Percentiles rank a stretch among this genome's conserved stretches.
Conservation (phyloP, 148 eudicot genomes). For the Camellia granthamiana region DNA sequence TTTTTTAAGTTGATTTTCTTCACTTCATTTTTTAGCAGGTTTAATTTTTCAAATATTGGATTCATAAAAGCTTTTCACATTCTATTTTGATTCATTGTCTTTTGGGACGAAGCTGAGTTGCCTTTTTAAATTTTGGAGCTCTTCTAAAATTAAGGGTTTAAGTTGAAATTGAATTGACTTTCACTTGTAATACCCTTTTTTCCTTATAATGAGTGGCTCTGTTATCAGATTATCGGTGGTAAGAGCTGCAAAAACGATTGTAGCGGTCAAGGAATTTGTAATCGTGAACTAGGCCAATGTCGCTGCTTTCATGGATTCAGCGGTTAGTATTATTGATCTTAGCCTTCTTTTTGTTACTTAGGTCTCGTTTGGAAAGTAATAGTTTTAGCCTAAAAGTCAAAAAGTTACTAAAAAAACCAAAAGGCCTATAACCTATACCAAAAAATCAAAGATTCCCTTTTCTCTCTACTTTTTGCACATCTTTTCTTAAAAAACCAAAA, state of each 20-base stretch:
- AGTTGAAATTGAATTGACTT: constrained; percentile 8
- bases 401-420: too few species aligned
- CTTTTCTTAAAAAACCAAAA: too few species aligned
- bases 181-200: not conserved
- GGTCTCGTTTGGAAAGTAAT: too few species aligned
- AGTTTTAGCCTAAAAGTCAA: too few species aligned
- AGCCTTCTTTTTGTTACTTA: not conserved
- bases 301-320: constrained; percentile 81
- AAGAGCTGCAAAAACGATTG: constrained; percentile 63
- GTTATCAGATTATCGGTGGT: constrained; percentile 57
- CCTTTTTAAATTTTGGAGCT: not conserved
- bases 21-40: too few species aligned
- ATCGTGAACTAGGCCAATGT: constrained; percentile 71
- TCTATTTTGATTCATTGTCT: not conserved
- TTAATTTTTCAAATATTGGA: not conserved
- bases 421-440: too few species aligned
- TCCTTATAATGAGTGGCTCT: not conserved
- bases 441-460: too few species aligned
- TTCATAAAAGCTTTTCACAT: not conserved
- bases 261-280: constrained; percentile 76
- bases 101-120: not conserved
- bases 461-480: too few species aligned
- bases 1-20: too few species aligned
- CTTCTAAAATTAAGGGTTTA: not conserved
- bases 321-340: constrained; percentile 42